phyloP scores from a whole-genome alignment of 2,329 filamentous ascomycete genomes.

The Epichloe brachyelytri region DNA sequence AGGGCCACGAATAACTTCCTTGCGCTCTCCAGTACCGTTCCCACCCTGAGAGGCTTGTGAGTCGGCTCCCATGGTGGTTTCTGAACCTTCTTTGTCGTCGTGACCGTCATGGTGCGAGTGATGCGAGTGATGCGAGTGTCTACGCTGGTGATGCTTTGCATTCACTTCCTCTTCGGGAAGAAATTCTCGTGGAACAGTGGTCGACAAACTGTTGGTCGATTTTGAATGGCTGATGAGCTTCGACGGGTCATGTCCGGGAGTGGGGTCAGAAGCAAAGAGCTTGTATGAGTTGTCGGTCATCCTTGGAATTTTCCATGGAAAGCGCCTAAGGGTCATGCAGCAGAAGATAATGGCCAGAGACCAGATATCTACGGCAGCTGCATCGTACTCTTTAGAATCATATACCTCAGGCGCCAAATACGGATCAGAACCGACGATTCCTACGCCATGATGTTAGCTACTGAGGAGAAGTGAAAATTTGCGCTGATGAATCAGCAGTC shows the following conservation, averaged over 20 bases:
- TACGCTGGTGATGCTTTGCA: conserved; percentile 11
- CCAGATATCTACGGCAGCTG: conserved; percentile 91
- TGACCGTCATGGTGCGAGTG: conserved; percentile 3
- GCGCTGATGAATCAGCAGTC: not conserved
- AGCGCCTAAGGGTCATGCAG: conserved; percentile 90
- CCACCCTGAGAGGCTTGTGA: conserved; percentile 7
- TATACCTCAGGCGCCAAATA: conserved; percentile 97
- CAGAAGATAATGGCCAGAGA: conserved; percentile 97
- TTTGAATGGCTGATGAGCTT: conserved; percentile 35
- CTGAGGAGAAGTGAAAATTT: not conserved
- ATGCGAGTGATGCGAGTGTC: conserved; percentile 4
- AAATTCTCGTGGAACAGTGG: conserved; percentile 26
- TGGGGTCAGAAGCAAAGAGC: conserved; percentile 76
- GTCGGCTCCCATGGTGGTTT: conserved; percentile 4
- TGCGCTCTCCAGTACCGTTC: conserved; percentile 34
- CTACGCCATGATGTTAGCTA: conserved; percentile 20
- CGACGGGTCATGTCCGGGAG: conserved; percentile 54
- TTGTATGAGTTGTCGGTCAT: conserved; percentile 90
- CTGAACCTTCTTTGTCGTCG: conserved; percentile 1
- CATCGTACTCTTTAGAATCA: conserved; percentile 84
- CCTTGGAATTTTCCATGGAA: conserved; percentile 93
- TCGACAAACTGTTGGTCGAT: conserved; percentile 31
- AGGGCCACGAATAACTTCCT: conserved; percentile 78
- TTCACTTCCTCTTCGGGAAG: conserved; percentile 21
- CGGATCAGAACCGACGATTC: conserved; percentile 72